These are phyloP conservation scores for Cantharellus anzutake DNA, from an alignment of 768 basidiomycete genomes.

Conservation along the genomic window DNA sequence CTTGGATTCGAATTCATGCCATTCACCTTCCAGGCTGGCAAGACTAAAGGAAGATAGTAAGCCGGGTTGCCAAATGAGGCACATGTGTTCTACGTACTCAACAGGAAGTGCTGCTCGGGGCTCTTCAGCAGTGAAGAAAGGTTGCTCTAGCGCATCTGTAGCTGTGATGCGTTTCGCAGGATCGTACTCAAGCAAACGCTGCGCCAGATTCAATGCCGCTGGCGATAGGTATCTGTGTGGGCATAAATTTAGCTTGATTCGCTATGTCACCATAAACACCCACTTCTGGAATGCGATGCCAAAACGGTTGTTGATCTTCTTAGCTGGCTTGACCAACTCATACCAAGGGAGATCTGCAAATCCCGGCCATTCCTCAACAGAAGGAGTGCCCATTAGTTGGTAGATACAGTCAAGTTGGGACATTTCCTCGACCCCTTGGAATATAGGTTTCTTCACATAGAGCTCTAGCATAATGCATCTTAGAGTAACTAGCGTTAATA, in stretches of 20 bases:
- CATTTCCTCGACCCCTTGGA: constrained; percentile 96
- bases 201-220: constrained; percentile 73
- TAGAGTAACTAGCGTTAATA: neutral
- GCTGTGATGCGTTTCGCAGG: constrained; percentile 63
- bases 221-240: constrained; percentile 60
- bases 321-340: constrained; percentile 87
- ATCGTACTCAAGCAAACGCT: constrained; percentile 62
- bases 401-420: constrained; percentile 91
- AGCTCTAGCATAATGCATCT: constrained; percentile 99
- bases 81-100: constrained; percentile 34
- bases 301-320: constrained; percentile 53
- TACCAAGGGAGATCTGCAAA: constrained; percentile 87
- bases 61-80: neutral
- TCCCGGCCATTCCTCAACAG: constrained; percentile 61
- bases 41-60: constrained; percentile 28
- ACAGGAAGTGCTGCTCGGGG: constrained; percentile 55
- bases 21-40: constrained; percentile 72
- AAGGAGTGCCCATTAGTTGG: constrained; percentile 78
- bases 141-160: constrained; percentile 52
- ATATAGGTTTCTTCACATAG: constrained; percentile 88
- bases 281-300: constrained; percentile 75
- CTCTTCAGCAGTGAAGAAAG: constrained; percentile 71
- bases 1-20: constrained; percentile 96
- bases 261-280: constrained; percentile 13
- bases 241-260: neutral